phyloP scores from a whole-genome alignment of 768 basidiomycete genomes.

The Lentinus tigrinus region DNA sequence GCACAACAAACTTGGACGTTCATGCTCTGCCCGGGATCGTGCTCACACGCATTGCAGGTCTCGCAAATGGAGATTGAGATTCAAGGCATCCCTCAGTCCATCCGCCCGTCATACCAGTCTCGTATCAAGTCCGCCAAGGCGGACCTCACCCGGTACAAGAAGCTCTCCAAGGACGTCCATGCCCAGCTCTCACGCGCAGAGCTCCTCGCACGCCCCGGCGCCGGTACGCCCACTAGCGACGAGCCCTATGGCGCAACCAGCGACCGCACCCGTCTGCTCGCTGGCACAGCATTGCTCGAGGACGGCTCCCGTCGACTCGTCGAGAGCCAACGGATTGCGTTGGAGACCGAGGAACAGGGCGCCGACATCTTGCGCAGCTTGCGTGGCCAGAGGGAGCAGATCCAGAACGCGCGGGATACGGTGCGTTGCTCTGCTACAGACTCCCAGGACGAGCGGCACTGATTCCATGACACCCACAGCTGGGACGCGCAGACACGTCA shows the following conservation, averaged over 20 bases:
- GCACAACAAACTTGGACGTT: too few species aligned
- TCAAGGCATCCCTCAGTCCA: slow-evolving; percentile 86
- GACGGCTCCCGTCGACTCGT: slow-evolving; percentile 84
- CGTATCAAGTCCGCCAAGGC: slow-evolving; percentile 75
- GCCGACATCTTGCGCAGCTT: slow-evolving; percentile 88
- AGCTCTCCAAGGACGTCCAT: slow-evolving; percentile 72
- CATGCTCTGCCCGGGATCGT: neutral
- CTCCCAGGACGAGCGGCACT: too few species aligned
- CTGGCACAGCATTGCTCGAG: slow-evolving; percentile 75
- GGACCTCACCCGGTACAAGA: slow-evolving; percentile 78
- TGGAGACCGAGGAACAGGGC: slow-evolving; percentile 96
- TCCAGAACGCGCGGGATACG: slow-evolving; percentile 88
- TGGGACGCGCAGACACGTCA: slow-evolving; percentile 80
- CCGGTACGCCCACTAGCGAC: slow-evolving; percentile 52
- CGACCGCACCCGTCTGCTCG: slow-evolving; percentile 77
- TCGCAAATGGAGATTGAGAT: slow-evolving; percentile 99
- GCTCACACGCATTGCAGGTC: slow-evolving; percentile 50
- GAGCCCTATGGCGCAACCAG: slow-evolving; percentile 73
- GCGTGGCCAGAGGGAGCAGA: slow-evolving; percentile 87
- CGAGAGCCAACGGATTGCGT: slow-evolving; percentile 87
- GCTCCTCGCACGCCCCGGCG: slow-evolving; percentile 56
- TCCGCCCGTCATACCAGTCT: slow-evolving; percentile 72
- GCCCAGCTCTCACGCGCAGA: slow-evolving; percentile 70
- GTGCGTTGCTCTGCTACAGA: too few species aligned
- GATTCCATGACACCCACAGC: slow-evolving; percentile 39